Evolutionary conservation across 495 filamentous ascomycete species (phyloP).

Genomic region (Hypoxylon crocopeplum): DNA sequence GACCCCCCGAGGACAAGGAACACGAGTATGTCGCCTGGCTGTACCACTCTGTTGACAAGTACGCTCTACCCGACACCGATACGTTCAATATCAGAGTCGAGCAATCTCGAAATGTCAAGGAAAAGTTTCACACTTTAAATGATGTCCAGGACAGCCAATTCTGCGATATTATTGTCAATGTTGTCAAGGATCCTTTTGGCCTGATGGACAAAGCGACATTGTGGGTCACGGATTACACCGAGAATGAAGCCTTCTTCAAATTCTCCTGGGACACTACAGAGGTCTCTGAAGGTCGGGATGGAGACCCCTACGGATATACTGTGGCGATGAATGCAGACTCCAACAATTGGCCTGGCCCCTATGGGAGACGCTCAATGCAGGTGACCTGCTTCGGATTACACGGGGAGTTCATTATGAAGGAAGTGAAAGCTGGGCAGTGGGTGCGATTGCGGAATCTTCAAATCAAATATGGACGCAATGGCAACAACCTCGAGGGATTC

Average conservation of each 20-base stretch:
- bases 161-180: constrained; percentile 77
- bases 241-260: constrained; percentile 65
- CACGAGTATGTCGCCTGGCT: constrained; percentile 51
- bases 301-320: constrained; percentile 45
- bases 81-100: constrained; percentile 50
- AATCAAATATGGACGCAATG: constrained; percentile 62
- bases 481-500: constrained; percentile 70
- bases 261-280: constrained; percentile 56
- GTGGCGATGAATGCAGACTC: background rate
- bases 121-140: constrained; percentile 70
- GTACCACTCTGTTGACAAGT: constrained; percentile 49
- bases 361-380: constrained; percentile 74
- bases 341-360: constrained; percentile 76
- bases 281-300: constrained; percentile 42
- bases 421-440: constrained; percentile 65
- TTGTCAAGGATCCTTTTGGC: constrained; percentile 68
- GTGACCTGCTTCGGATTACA: constrained; percentile 77
- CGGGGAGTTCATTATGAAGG: constrained; percentile 58
- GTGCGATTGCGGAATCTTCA: constrained; percentile 75
- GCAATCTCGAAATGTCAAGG: constrained; percentile 49
- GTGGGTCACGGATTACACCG: constrained; percentile 88
- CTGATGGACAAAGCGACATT: constrained; percentile 61
- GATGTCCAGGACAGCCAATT: constrained; percentile 64
- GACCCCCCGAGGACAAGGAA: constrained; percentile 29
- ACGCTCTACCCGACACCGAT: constrained; percentile 49